These are phyloP conservation scores for Fusarium camptoceras DNA, from an alignment of 2,329 filamentous ascomycete genomes.

Conservation along the genomic window DNA sequence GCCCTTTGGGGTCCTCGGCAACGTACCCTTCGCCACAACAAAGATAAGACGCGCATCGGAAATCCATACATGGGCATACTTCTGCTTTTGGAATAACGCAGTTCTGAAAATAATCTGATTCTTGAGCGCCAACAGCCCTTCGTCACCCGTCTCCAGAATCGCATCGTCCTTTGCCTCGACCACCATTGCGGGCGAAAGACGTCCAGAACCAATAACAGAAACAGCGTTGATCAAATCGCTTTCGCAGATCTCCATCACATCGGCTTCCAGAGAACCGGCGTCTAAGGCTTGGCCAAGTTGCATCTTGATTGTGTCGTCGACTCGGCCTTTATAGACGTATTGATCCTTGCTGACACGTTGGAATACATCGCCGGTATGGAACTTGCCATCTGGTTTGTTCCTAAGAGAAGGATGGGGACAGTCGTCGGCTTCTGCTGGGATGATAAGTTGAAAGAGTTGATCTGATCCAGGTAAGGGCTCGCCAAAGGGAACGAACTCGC, in stretches of 20 bases:
- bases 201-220: conserved; percentile 8
- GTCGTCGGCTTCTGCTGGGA: conserved; percentile 4
- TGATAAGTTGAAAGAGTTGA: neutral
- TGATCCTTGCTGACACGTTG: neutral
- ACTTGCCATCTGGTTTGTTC: neutral
- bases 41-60: neutral
- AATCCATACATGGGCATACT: conserved; percentile 10
- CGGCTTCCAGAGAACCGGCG: conserved; percentile 1
- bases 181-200: conserved; percentile 1
- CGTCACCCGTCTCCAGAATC: fast-evolving
- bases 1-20: conserved; percentile 4
- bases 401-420: conserved; percentile 4
- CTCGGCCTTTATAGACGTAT: conserved; percentile 5
- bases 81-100: neutral
- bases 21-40: neutral
- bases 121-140: neutral
- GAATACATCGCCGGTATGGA: conserved; percentile 12
- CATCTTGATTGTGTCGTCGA: conserved; percentile 24
- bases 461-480: neutral
- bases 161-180: neutral
- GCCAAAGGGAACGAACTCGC: neutral
- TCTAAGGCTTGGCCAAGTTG: neutral
- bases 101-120: neutral
- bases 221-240: neutral
- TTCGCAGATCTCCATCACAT: conserved; percentile 12